phyloP scores from a whole-genome alignment of 1,284 basidiomycete species.

The Ganoderma meredithae region DNA sequence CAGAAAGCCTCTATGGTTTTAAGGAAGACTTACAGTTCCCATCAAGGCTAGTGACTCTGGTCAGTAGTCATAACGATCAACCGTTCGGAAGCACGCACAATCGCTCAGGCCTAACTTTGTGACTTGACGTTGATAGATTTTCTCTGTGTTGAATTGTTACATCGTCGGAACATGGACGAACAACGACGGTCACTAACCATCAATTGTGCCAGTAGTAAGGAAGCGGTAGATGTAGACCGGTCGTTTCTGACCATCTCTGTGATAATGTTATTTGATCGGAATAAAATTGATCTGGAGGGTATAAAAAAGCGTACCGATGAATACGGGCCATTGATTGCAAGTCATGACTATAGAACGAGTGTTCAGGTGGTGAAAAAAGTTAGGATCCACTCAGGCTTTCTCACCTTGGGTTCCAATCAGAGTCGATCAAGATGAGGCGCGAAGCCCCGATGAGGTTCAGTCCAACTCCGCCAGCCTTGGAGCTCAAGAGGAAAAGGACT shows the following conservation, averaged over 20 bases:
- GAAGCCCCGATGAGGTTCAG: conserved; percentile 94
- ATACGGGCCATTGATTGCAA: conserved; percentile 98
- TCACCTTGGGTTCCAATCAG: conserved; percentile 96
- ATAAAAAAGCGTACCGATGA: conserved; percentile 69
- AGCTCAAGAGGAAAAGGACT: conserved; percentile 94
- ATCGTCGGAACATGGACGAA: background rate
- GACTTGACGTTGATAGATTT: conserved; percentile 92
- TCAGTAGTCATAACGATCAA: background rate
- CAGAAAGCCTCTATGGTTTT: conserved; percentile 24
- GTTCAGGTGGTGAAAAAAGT: background rate
- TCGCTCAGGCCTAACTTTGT: conserved; percentile 94
- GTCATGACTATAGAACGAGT: conserved; percentile 70
- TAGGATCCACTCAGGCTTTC: conserved; percentile 10
- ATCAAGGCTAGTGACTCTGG: conserved; percentile 60
- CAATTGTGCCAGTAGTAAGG: conserved; percentile 82
- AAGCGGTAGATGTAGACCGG: conserved; percentile 95
- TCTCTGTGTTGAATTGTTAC: conserved; percentile 55
- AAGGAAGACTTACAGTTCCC: conserved; percentile 55
- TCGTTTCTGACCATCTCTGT: conserved; percentile 92
- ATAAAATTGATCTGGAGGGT: background rate
- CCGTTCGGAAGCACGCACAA: conserved; percentile 57
- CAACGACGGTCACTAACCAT: conserved; percentile 52
- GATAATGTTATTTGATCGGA: conserved; percentile 10
- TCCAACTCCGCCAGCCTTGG: conserved; percentile 96
- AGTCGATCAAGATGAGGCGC: conserved; percentile 85